These are phyloP conservation scores for Mycena pura DNA, from an alignment of 768 basidiomycete species.

Conservation along the genomic window DNA sequence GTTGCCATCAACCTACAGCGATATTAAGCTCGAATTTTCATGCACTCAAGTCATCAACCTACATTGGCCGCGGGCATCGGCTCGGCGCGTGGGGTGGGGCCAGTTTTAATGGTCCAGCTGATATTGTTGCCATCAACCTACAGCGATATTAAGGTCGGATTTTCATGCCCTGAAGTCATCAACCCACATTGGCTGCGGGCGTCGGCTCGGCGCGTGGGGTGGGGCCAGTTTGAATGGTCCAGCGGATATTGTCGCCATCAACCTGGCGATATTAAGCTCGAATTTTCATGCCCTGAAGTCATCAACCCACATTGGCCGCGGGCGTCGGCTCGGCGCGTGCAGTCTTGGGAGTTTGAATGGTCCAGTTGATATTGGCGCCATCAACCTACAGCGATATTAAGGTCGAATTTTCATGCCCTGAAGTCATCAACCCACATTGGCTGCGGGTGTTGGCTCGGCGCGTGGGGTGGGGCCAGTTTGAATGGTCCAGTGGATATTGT, in stretches of 20 bases:
- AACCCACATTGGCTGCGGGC: not conserved
- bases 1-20: too few relatives aligned
- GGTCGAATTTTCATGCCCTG: not conserved
- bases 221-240: not conserved
- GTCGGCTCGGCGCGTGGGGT: conserved; percentile 2
- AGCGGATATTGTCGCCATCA: conserved; percentile 2
- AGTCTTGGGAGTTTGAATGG: not conserved
- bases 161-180: too few relatives aligned
- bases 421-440: not conserved
- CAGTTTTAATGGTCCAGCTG: conserved; percentile 14
- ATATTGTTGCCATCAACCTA: not conserved
- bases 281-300: too few relatives aligned
- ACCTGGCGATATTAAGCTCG: conserved; percentile 2
- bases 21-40: too few relatives aligned
- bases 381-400: not conserved
- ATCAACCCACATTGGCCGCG: not conserved
- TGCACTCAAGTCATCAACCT: too few relatives aligned
- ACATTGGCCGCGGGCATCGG: not conserved
- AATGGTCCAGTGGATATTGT: conserved; percentile 4
- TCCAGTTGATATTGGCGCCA: conserved; percentile 3
- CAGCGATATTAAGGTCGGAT: not conserved
- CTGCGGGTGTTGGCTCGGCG: not conserved
- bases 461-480: not conserved
- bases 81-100: not conserved
- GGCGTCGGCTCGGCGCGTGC: not conserved